Evolutionary conservation across 208 protist species (phyloP).

Genomic region (Herpetomonas samuelpessoai): DNA sequence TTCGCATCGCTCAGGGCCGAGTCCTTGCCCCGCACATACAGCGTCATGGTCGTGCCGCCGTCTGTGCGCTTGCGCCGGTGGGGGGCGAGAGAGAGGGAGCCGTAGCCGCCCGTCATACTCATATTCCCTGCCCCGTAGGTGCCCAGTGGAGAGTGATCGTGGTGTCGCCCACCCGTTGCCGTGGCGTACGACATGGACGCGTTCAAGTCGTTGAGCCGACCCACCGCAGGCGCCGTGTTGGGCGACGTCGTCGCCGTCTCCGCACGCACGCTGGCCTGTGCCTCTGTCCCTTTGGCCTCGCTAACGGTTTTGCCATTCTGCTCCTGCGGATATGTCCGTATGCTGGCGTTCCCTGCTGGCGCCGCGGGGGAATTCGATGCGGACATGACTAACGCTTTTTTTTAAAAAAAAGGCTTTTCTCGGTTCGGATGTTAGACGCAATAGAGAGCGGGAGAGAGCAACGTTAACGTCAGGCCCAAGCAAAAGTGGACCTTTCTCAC

Average conservation of each 20-base stretch:
- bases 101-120: slow-evolving; percentile 1
- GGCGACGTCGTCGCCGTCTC: not conserved
- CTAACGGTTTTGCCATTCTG: not conserved
- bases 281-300: not conserved
- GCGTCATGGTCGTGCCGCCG: slow-evolving; percentile 22
- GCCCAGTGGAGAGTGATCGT: not conserved
- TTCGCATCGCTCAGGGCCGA: not conserved
- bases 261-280: not conserved
- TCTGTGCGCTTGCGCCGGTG: slow-evolving; percentile 14
- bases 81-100: slow-evolving; percentile 5
- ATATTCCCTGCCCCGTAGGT: not conserved
- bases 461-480: too few relatives aligned
- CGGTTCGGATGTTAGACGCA: too few relatives aligned
- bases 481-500: too few relatives aligned
- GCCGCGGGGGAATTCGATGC: too few relatives aligned
- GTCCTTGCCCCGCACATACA: slow-evolving; percentile 25
- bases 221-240: not conserved
- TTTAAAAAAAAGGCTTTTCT: too few relatives aligned
- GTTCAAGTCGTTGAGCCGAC: not conserved
- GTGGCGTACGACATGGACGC: not conserved
- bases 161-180: not conserved
- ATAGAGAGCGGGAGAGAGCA: too few relatives aligned
- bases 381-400: too few relatives aligned
- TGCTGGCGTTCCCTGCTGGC: not conserved
- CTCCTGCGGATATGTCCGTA: not conserved